These are phyloP conservation scores for Coemansia sp. DNA, from an alignment of 192 early-diverging fungal genomes.

Conservation along the genomic window DNA sequence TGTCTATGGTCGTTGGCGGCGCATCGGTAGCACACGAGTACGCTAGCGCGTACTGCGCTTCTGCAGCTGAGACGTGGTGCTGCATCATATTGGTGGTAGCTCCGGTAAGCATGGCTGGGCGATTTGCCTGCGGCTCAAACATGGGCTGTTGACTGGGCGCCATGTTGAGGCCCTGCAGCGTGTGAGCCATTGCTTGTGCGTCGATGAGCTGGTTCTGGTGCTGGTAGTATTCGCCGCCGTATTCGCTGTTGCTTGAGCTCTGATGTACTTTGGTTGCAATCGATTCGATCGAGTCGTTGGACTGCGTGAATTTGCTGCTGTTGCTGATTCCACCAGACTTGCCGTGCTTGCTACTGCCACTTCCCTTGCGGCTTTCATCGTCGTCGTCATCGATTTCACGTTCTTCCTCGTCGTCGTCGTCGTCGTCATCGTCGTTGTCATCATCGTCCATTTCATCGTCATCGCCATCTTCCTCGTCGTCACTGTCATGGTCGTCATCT, in stretches of 20 bases:
- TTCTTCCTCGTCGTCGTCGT: too few relatives aligned
- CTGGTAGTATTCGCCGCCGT: constrained; percentile 1
- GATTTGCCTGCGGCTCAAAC: neutral
- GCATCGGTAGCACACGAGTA: neutral
- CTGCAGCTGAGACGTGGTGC: neutral
- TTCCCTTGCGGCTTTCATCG: neutral
- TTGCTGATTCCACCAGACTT: neutral
- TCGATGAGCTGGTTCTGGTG: neutral
- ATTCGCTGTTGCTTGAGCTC: neutral
- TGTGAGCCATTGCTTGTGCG: neutral
- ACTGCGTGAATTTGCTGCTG: neutral
- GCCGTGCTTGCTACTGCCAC: neutral
- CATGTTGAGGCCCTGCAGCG: neutral
- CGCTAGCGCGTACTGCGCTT: neutral
- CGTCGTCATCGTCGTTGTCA: constrained; percentile 1
- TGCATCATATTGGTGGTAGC: neutral
- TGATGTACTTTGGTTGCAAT: neutral
- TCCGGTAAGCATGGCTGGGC: neutral
- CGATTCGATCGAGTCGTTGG: neutral
- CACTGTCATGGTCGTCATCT: constrained; percentile 10
- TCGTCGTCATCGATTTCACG: constrained; percentile 20
- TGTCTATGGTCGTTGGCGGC: neutral
- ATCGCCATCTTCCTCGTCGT: constrained; percentile 18
- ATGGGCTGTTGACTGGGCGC: neutral
- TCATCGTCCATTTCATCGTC: constrained; percentile 13